Conservation (phyloP, 2,329 filamentous ascomycete genomes). For the Phialophora verrucosa region DNA sequence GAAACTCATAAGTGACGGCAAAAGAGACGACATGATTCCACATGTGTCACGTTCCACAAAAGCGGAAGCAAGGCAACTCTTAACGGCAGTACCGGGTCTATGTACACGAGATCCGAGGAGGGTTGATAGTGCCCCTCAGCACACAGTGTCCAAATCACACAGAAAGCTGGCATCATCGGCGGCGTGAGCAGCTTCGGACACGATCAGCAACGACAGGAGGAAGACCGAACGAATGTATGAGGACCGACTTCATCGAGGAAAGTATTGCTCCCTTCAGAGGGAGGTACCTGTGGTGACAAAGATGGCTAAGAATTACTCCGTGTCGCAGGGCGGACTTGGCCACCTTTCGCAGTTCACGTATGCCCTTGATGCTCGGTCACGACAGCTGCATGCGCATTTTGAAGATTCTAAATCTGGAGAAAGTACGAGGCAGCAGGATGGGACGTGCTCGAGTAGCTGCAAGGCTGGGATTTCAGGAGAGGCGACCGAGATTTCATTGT, state of each 20-base stretch:
- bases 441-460: not conserved
- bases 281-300: not conserved
- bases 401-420: not conserved
- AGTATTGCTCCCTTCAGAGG: not conserved
- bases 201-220: not conserved
- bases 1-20: not conserved
- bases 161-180: not conserved
- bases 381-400: not conserved
- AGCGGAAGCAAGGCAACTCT: not conserved
- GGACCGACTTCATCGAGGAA: not conserved
- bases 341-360: not conserved
- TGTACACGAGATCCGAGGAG: not conserved
- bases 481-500: not conserved
- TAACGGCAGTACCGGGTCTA: not conserved
- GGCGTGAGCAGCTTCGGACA: not conserved
- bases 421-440: not conserved
- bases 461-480: conserved; percentile 9
- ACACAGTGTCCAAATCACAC: not conserved
- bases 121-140: not conserved
- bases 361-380: not conserved
- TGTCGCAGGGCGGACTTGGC: not conserved
- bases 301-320: not conserved
- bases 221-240: not conserved
- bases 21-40: not conserved
- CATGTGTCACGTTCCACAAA: not conserved